A percentile compares a stretch with the other conserved stretches of the same genome.
phyloP scores from a whole-genome alignment of 768 basidiomycete species.

The Boletus subcaerulescens region DNA sequence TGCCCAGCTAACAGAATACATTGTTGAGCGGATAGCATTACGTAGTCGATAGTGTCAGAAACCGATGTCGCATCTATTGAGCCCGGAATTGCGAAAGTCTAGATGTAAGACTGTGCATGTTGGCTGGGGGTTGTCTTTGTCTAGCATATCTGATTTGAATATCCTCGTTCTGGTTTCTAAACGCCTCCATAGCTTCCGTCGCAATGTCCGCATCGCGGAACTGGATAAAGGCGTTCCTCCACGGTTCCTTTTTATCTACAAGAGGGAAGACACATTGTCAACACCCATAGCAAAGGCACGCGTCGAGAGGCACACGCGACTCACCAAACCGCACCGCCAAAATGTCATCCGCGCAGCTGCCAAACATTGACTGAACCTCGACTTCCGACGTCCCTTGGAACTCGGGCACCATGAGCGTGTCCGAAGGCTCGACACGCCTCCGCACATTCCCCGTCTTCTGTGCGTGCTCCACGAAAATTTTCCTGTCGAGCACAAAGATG shows the following conservation, averaged over 20 bases:
- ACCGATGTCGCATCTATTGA: background rate
- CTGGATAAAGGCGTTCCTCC: conserved; percentile 50
- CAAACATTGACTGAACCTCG: conserved; percentile 27
- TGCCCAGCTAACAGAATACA: background rate
- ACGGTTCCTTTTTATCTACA: conserved; percentile 30
- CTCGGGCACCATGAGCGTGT: conserved; percentile 31
- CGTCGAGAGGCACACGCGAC: background rate
- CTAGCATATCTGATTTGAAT: conserved; percentile 16
- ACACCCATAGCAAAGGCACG: background rate
- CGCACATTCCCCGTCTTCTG: background rate
- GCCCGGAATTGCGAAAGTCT: conserved; percentile 13
- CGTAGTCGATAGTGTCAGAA: background rate
- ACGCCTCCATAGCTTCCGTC: conserved; percentile 42
- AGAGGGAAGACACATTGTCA: conserved; percentile 14
- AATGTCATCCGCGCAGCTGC: conserved; percentile 10
- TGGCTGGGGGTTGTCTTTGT: conserved; percentile 8
- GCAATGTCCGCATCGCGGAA: conserved; percentile 47
- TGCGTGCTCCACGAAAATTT: conserved; percentile 43
- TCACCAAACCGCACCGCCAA: conserved; percentile 32
- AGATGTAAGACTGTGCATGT: conserved; percentile 14
- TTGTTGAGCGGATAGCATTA: background rate
- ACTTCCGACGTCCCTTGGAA: conserved; percentile 24
- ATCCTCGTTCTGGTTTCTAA: conserved; percentile 27
- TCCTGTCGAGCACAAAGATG: conserved; percentile 46
- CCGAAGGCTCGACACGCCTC: conserved; percentile 20